A percentile compares a stretch with the other conserved stretches of the same genome.
These are phyloP conservation scores for Eucalyptus pauciflora DNA, from an alignment of 345 rosid genomes.

Conservation along the genomic window DNA sequence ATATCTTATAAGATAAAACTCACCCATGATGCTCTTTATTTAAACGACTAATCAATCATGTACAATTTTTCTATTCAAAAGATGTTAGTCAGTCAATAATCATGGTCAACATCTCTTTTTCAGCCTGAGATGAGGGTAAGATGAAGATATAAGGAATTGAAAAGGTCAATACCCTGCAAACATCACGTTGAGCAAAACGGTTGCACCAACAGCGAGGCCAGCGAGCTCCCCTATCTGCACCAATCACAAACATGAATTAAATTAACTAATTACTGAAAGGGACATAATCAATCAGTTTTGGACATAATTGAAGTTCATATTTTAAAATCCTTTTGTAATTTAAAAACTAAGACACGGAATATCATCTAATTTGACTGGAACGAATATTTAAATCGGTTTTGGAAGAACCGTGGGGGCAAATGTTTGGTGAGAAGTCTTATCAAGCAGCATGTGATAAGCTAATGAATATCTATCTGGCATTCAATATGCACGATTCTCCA, in stretches of 20 bases:
- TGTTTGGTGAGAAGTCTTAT: not conserved
- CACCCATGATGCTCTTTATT: not conserved
- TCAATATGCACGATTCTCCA: not conserved
- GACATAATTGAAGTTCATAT: not conserved
- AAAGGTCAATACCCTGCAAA: conserved; percentile 28
- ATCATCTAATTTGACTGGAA: not conserved
- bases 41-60: not conserved
- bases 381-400: not conserved
- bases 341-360: not conserved
- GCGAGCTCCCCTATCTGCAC: conserved; percentile 20
- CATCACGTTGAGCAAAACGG: conserved; percentile 28
- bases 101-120: not conserved
- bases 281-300: not conserved
- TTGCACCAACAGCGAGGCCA: conserved; percentile 47
- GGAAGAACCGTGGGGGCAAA: not conserved
- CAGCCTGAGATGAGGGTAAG: not conserved
- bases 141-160: not conserved
- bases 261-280: not conserved
- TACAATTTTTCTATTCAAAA: not conserved
- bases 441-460: not conserved
- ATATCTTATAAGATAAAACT: not conserved
- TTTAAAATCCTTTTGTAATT: not conserved
- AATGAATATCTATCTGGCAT: not conserved
- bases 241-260: not conserved
- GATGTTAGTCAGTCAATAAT: not conserved